Evolutionary conservation across 163 green algal genomes (phyloP), one percentile per base, ranked within the genome.

Genomic region (Prototheca cutis): DNA sequence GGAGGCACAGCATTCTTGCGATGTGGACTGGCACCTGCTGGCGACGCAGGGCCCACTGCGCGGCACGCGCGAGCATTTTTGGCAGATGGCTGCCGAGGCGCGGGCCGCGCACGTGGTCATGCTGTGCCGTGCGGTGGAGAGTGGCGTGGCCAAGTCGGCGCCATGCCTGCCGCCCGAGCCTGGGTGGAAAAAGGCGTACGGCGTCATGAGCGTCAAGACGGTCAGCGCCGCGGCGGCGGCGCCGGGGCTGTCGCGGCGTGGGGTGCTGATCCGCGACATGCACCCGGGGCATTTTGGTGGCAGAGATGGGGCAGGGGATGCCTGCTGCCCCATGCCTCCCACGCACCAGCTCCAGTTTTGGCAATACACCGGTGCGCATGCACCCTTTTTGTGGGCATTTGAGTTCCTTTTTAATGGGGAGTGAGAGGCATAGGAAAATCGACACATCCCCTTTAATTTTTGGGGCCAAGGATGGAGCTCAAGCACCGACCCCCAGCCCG

Each of bases 11-110:
- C 2, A 2, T 17, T n/a, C 28, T 21, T 40, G 4, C 1, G 24
- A 1, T 49, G 6, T 64, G 21, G 2, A 17, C 42, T 51, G 42
- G 42, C 42, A 24, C 42, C 42, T 56, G 3, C 18, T 29, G 21
- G 76, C 76, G 17, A 61, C 73, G 27, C 77, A 84, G 70, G 88
- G 82, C 0, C 88, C 88, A 1, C 51, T 94, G 40, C 40, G 52
- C 4, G 13, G 45, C 24, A 95, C 88, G 0, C 53, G 77, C 0
- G 63, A 62, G 2, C 70, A 89, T 40, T 96, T 96, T 40, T 96
- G 88, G 88, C 66, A 70, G 54, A 90, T 92, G 84, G 72, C 81
- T 4, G 58, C 70, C 45, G 53, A 86, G 63, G 55, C 83, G 52
- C 34, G 63, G n/a, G 69, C 42, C 28, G 32, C 57, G 53, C 70